phyloP scores from a whole-genome alignment of 2,329 filamentous ascomycete species.

The Colletotrichum abscissum region DNA sequence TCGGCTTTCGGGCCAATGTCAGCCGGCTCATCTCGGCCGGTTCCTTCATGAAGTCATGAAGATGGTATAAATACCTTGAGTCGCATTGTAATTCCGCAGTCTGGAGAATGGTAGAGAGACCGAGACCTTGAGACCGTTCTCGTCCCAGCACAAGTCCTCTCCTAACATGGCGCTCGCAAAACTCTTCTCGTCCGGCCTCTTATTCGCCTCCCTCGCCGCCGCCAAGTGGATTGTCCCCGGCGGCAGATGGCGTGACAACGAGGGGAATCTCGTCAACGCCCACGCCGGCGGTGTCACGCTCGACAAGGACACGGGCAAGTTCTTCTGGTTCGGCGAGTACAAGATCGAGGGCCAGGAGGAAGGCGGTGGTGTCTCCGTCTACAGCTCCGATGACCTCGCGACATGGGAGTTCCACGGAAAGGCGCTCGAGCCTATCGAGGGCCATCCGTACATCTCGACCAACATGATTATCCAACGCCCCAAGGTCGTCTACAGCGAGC shows the following conservation, averaged over 20 bases:
- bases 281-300: slow-evolving; percentile 68
- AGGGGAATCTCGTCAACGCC: slow-evolving; percentile 70
- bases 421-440: slow-evolving; percentile 66
- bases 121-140: neutral
- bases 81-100: neutral
- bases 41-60: slow-evolving; percentile 8
- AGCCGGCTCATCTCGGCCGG: slow-evolving; percentile 19
- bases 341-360: slow-evolving; percentile 68
- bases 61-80: slow-evolving; percentile 11
- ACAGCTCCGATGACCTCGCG: slow-evolving; percentile 69
- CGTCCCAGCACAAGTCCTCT: neutral
- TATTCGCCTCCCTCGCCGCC: slow-evolving; percentile 37
- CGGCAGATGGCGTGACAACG: slow-evolving; percentile 69
- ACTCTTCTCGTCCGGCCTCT: slow-evolving; percentile 20
- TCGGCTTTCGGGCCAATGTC: slow-evolving; percentile 29
- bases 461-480: slow-evolving; percentile 70
- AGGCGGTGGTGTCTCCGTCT: slow-evolving; percentile 70
- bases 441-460: slow-evolving; percentile 65
- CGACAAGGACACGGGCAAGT: slow-evolving; percentile 63
- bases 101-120: neutral
- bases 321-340: slow-evolving; percentile 72
- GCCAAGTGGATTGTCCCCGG: slow-evolving; percentile 72
- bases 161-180: slow-evolving; percentile 31
- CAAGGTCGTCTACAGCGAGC: slow-evolving; percentile 69
- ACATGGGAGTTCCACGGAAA: slow-evolving; percentile 69